Percentiles rank a stretch among this genome's conserved stretches.
Evolutionary conservation across 805 yeast genomes (phyloP).

Genomic region (Candida pini): DNA sequence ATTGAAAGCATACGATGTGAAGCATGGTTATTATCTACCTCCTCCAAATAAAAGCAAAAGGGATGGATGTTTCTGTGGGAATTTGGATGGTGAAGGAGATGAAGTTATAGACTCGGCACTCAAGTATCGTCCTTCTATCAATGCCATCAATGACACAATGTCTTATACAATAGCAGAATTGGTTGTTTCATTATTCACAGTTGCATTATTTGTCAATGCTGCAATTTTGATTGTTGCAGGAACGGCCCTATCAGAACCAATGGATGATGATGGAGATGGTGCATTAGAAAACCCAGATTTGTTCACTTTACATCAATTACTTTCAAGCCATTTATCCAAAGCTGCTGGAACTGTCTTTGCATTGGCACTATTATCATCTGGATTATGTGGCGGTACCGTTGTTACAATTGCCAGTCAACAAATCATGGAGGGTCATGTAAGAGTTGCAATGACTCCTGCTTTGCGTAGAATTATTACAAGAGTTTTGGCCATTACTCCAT

Average conservation of each 20-base stretch:
- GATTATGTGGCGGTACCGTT: constrained; percentile 94
- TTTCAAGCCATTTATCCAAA: constrained; percentile 65
- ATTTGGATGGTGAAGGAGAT: constrained; percentile 21
- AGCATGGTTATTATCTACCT: constrained; percentile 51
- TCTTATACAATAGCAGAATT: constrained; percentile 77
- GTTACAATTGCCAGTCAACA: constrained; percentile 93
- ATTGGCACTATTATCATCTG: constrained; percentile 78
- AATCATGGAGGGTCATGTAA: constrained; percentile 84
- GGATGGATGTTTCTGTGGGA: constrained; percentile 28
- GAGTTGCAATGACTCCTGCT: constrained; percentile 80
- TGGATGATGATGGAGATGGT: constrained; percentile 41
- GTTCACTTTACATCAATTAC: constrained; percentile 69
- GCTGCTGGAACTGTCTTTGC: constrained; percentile 90
- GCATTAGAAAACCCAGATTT: constrained; percentile 76
- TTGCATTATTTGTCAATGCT: constrained; percentile 88
- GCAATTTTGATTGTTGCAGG: constrained; percentile 91
- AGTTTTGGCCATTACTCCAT: constrained; percentile 79
- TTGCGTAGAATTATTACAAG: constrained; percentile 74
- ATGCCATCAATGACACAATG: constrained; percentile 77
- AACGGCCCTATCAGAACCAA: constrained; percentile 55
- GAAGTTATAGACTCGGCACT: constrained; percentile 2
- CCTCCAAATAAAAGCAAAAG: constrained; percentile 21
- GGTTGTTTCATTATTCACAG: constrained; percentile 73
- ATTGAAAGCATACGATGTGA: constrained; percentile 69
- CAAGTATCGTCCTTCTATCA: constrained; percentile 63